These are phyloP conservation scores for Aureobasidium pullulans DNA, from an alignment of 2,329 filamentous ascomycete species.

Conservation along the genomic window DNA sequence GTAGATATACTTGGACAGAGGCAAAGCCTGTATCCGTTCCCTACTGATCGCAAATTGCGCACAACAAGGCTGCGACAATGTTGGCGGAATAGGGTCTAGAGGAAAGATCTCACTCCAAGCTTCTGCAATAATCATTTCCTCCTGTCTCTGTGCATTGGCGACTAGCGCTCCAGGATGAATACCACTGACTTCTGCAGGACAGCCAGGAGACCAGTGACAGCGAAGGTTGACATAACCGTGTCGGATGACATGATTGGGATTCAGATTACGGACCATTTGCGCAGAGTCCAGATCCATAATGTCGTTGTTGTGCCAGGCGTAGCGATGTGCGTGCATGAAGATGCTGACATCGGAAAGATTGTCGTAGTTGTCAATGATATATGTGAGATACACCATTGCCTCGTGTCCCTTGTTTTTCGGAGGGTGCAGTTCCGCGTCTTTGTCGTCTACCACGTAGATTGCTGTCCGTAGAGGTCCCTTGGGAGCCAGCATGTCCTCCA, in stretches of 20 bases:
- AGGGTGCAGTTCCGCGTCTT: slow-evolving; percentile 39
- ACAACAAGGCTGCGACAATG: slow-evolving; percentile 56
- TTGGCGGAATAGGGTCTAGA: slow-evolving; percentile 37
- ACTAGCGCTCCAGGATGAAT: slow-evolving; percentile 35
- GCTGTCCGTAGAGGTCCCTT: slow-evolving; percentile 31
- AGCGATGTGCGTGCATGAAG: slow-evolving; percentile 55
- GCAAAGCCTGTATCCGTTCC: slow-evolving; percentile 49
- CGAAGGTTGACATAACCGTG: slow-evolving; percentile 50
- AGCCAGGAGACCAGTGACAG: slow-evolving; percentile 48
- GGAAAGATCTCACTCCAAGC: slow-evolving; percentile 44
- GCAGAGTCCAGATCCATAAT: slow-evolving; percentile 37
- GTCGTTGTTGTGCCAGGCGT: slow-evolving; percentile 53
- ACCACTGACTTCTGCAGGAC: slow-evolving; percentile 44
- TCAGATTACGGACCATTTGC: slow-evolving; percentile 39
- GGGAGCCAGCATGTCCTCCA: slow-evolving; percentile 35
- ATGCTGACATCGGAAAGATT: slow-evolving; percentile 50
- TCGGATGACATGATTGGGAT: slow-evolving; percentile 38
- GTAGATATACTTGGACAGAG: slow-evolving; percentile 46
- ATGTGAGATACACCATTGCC: slow-evolving; percentile 55
- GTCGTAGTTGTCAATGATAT: slow-evolving; percentile 56
- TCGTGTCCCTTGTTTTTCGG: slow-evolving; percentile 56
- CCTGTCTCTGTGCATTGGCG: slow-evolving; percentile 31
- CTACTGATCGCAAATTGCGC: slow-evolving; percentile 56
- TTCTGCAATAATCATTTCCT: slow-evolving; percentile 38
- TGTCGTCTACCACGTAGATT: slow-evolving; percentile 48